Conservation (phyloP, 139 green algal species). For the Chlamydomonas asymmetrica region DNA sequence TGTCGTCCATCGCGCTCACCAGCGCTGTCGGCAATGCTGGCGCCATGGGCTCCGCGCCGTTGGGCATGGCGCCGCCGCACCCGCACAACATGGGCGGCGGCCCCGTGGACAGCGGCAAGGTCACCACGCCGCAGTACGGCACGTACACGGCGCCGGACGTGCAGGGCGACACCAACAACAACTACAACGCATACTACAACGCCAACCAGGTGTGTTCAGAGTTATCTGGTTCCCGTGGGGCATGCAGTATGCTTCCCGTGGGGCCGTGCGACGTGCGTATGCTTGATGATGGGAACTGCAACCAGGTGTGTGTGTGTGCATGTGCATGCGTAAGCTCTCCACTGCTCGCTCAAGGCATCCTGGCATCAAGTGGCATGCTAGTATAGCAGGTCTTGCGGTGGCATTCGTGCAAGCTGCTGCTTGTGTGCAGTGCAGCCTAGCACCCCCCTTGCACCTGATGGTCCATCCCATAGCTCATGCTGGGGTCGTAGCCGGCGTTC, state of each 20-base stretch:
- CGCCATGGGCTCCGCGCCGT: background rate
- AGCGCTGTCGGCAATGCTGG: background rate
- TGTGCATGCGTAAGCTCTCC: background rate
- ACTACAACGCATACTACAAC: constrained; percentile 28
- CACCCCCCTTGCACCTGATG: too few species aligned
- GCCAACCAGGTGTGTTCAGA: too few species aligned
- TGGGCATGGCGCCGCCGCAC: background rate
- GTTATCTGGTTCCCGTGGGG: too few species aligned
- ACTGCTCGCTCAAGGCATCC: background rate
- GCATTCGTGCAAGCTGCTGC: too few species aligned
- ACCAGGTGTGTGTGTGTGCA: background rate
- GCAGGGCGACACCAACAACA: constrained; percentile 16
- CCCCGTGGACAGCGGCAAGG: too few species aligned
- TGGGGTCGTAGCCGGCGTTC: too few species aligned
- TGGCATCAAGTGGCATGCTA: background rate
- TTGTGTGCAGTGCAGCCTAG: too few species aligned
- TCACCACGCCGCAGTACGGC: constrained; percentile 1
- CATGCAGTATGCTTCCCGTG: background rate
- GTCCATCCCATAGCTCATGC: too few species aligned
- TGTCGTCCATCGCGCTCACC: background rate
- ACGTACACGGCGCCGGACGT: too few species aligned
- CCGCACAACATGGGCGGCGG: too few species aligned
- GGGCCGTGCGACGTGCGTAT: background rate
- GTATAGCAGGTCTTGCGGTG: too few species aligned
- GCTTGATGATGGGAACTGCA: background rate